Percentiles rank a stretch among this genome's conserved stretches.
These are phyloP conservation scores for Trichoderma guizhouense DNA, from an alignment of 2,329 filamentous ascomycete species.

Conservation along the genomic window DNA sequence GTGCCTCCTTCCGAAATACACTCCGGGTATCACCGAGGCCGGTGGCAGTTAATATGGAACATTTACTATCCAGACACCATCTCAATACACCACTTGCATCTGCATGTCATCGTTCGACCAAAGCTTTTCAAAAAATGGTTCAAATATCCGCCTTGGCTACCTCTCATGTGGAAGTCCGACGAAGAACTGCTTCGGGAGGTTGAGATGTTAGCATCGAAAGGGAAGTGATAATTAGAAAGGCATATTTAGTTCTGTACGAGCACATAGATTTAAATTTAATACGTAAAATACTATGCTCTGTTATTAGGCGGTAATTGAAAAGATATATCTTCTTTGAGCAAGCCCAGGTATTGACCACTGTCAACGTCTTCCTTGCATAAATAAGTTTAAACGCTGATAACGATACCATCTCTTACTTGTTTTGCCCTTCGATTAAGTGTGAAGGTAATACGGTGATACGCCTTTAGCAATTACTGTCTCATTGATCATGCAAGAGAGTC, in stretches of 20 bases:
- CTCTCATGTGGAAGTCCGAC: conserved; percentile 20
- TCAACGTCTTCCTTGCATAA: not conserved
- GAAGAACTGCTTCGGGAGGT: conserved; percentile 22
- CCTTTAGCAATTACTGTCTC: not conserved
- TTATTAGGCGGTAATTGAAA: not conserved
- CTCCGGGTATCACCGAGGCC: conserved; percentile 8
- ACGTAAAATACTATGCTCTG: not conserved
- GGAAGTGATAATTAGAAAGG: not conserved
- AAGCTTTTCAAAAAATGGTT: not conserved
- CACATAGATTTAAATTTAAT: not conserved
- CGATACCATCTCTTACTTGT: not conserved
- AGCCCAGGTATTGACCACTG: not conserved
- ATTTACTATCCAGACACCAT: conserved; percentile 8
- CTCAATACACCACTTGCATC: conserved; percentile 19
- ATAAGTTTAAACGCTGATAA: not conserved
- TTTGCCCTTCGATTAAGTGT: not conserved
- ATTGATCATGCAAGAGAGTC: not conserved
- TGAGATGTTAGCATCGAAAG: not conserved
- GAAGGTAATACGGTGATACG: not conserved
- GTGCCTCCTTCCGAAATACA: not conserved
- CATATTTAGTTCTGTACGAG: not conserved
- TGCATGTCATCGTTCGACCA: conserved; percentile 18
- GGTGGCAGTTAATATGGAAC: too few species aligned
- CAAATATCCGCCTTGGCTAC: conserved; percentile 18
- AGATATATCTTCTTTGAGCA: not conserved